Base-by-base conservation (phyloP, 2,329 filamentous ascomycete genomes). In the Calonectria multiphialidica region DNA sequence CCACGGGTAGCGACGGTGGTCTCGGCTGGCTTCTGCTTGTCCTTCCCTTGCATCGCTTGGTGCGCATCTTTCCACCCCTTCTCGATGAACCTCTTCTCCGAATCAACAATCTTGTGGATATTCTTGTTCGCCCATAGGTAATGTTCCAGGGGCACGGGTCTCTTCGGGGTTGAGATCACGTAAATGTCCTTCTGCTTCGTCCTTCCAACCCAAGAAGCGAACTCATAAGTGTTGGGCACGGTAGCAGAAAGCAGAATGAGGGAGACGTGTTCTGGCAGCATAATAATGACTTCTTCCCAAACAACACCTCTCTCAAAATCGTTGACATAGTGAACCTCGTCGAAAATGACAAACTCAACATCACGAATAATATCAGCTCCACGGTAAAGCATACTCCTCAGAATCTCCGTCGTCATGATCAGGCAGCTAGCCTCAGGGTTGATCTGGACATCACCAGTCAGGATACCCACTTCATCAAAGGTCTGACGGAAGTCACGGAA, bases 161-260 rank as follows among this genome's bases (percentile, higher is more conserved):
- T 91, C 83, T 99, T 99, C 0, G 96, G 93, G 0, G 97, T 99
- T 0, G 97, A 98, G 68, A 99, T 99, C 78, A 99, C 97, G 81
- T 98, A 99, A 40, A 99, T 98, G 80, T 99, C 94, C 84, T 98
- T 98, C 85, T 98, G 96, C 86, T 99, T 99, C 0, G 97, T 99
- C 63, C 97, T 91, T 13, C 97, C 97, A 28, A 99, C 96, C 97
- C 97, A 99, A 0, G 96, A 98, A 1, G 97, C 97, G 79, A 99
- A 99, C 82, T 99, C 97, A 74, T 98, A 92, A 0, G 97, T 98
- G 82, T 99, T 99, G 2, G 97, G 97, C 0, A 99, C 97, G 1
- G 97, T 99, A 0, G 97, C 97, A 5, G 97, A 99, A 3, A 99
- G 89, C 2, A 98, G 87, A 77, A 99, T 99, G 25, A 99, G 89